A percentile compares a stretch with the other conserved stretches of the same genome.
These are phyloP conservation scores for Pseudogymnoascus sp. DNA, from an alignment of 2,329 filamentous ascomycete species.

Conservation along the genomic window DNA sequence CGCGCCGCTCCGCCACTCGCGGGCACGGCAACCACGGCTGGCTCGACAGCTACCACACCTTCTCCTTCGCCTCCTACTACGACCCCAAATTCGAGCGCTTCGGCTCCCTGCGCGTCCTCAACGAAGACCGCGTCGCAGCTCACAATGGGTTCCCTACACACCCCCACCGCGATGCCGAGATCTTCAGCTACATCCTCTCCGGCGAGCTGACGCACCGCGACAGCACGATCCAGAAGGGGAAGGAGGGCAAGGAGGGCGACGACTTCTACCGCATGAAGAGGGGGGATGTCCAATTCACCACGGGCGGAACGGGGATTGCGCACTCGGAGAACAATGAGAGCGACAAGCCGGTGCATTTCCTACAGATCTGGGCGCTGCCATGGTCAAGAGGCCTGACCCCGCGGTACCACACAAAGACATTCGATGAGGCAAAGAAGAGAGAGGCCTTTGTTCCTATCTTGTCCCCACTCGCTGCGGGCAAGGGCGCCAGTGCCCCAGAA, in stretches of 20 bases:
- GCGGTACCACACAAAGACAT: slow-evolving; percentile 66
- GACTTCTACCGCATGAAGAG: slow-evolving; percentile 63
- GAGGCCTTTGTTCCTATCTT: slow-evolving; percentile 65
- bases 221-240: slow-evolving; percentile 66
- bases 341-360: slow-evolving; percentile 62
- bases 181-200: slow-evolving; percentile 79
- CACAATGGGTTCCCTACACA: slow-evolving; percentile 76
- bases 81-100: slow-evolving; percentile 56
- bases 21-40: slow-evolving; percentile 78
- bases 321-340: slow-evolving; percentile 81
- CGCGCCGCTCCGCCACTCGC: slow-evolving; percentile 61
- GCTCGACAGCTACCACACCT: slow-evolving; percentile 81
- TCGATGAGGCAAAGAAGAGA: slow-evolving; percentile 63
- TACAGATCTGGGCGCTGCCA: slow-evolving; percentile 82
- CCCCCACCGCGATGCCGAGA: slow-evolving; percentile 77
- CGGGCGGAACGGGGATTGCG: slow-evolving; percentile 70
- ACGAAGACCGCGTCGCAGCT: slow-evolving; percentile 74
- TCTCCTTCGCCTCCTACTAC: slow-evolving; percentile 64
- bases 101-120: slow-evolving; percentile 73
- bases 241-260: slow-evolving; percentile 48
- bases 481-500: slow-evolving; percentile 49
- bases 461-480: slow-evolving; percentile 61
- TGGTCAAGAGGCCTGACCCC: slow-evolving; percentile 66
- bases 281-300: slow-evolving; percentile 84
- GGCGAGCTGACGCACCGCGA: slow-evolving; percentile 85